Evolutionary conservation across 1,139 yeast species (phyloP), one percentile per base, ranked within the genome.

Genomic region (Barnettozyma hawaiiensis): DNA sequence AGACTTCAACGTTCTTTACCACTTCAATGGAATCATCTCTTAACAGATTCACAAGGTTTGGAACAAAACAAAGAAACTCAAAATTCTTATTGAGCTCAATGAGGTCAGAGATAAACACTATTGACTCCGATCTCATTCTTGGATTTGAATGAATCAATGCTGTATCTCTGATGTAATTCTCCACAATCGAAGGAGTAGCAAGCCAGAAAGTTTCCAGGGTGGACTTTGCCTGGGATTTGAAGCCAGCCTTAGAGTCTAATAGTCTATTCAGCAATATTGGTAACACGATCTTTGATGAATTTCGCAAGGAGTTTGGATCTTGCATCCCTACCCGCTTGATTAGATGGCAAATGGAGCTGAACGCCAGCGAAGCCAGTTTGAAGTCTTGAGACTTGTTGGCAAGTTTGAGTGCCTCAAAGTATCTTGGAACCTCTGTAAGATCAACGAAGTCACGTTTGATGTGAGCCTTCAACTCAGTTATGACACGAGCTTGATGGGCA

Each of bases 271-370:
- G 63, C 20, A 84, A 60, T 10, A 77, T 67, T 1, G 92, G 90
- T 12, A 81, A 62, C 3, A 79, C 75, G 21, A 69, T 62, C 38
- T 64, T 69, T 24, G 78, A 69, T 33, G 75, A 74, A 1, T 65
- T 65, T 43, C 67, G 68, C 36, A 89, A 67, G 2, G 73, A 66
- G 1, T 71, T 69, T 1, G 78, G 70, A 50, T 84, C 81, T 63
- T 86, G 96, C 61, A 81, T 77, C 41, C 85, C 78, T 2, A 85
- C 78, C 16, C 96, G 69, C 53, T 85, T 85, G 23, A 85, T 76
- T 38, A 87, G 64, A 57, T 87, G 92, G 47, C 90, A 83, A 10
- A 85, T 62, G 10, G 87, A 74, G 12, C 86, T 78, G 58, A 85
- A 85, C 2, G 84, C 73, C 31, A 69, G 55, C 0, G 70, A 56